Conservation (phyloP, 1,284 basidiomycete species). For the Neonothopanus nambi region DNA sequence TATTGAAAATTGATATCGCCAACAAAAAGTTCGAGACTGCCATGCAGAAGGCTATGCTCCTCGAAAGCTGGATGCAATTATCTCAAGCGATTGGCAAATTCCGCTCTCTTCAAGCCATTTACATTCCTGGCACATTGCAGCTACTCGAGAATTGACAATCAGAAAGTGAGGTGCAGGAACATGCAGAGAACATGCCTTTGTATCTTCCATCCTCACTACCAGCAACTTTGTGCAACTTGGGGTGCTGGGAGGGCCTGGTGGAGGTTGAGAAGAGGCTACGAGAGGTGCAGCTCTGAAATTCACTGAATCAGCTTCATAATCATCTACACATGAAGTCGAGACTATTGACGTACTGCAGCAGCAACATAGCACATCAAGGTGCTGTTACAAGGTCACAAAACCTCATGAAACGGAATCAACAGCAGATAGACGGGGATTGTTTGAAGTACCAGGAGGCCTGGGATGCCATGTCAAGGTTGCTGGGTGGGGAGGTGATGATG, state of each 20-base stretch:
- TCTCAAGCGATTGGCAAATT: not conserved
- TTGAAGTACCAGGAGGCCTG: not conserved
- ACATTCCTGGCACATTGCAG: conserved; percentile 1
- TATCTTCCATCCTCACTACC: conserved; percentile 7
- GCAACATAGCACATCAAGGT: conserved; percentile 6
- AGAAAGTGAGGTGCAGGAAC: no score
- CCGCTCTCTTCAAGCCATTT: conserved; percentile 5
- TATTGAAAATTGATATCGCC: not conserved
- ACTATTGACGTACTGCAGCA: conserved; percentile 1
- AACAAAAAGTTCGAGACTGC: not conserved
- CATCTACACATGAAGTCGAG: conserved; percentile 10
- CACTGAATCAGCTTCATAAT: not conserved
- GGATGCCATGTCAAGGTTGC: not conserved
- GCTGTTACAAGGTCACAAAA: not conserved
- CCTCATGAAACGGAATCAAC: conserved; percentile 2
- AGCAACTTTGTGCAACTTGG: no score
- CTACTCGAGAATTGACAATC: no score
- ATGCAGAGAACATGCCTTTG: conserved; percentile 6
- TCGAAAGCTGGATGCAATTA: not conserved
- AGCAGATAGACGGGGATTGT: conserved; percentile 1
- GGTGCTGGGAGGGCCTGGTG: not conserved
- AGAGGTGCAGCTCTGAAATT: conserved; percentile 1
- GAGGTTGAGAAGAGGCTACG: not conserved
- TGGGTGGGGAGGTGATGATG: not conserved
- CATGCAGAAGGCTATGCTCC: not conserved